phyloP scores from a whole-genome alignment of 306 rosid genomes.

The Gleditsia sinensis region DNA sequence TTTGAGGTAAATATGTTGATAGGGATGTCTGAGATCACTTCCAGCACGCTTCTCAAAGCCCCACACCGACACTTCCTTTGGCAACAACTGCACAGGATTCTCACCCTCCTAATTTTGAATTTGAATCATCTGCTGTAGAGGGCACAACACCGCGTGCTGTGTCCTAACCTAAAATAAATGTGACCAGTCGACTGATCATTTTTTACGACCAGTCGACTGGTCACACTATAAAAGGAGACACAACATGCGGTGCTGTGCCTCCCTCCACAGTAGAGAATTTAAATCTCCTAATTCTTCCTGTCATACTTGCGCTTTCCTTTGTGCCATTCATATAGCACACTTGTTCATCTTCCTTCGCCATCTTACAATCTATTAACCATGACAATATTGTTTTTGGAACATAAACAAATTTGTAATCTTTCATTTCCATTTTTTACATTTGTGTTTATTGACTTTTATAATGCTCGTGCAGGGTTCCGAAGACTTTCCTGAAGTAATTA shows the following conservation, averaged over 20 bases:
- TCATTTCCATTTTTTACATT: neutral
- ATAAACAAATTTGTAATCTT: neutral
- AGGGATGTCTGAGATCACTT: constrained; percentile 27
- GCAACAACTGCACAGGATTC: constrained; percentile 46
- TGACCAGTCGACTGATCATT: no score
- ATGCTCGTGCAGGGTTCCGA: neutral
- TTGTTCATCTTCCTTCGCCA: constrained; percentile 6
- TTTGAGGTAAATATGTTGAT: neutral
- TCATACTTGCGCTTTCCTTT: neutral
- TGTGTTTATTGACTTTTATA: neutral
- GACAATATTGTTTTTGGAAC: constrained; percentile 30
- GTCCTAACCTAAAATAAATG: no score
- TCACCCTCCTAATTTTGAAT: constrained; percentile 31
- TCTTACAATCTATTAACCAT: constrained; percentile 36
- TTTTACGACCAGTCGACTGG: no score
- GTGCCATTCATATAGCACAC: constrained; percentile 26
- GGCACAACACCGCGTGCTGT: no score
- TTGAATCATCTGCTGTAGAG: no score
- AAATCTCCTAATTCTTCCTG: constrained; percentile 27
- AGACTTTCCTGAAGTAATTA: neutral
- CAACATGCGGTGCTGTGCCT: no score
- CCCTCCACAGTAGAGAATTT: no score
- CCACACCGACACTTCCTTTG: constrained; percentile 18
- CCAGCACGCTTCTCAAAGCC: constrained; percentile 40
- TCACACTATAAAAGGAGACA: no score